Base-by-base conservation (phyloP, 1,284 basidiomycete species). In the Rhodotorula sp. region DNA sequence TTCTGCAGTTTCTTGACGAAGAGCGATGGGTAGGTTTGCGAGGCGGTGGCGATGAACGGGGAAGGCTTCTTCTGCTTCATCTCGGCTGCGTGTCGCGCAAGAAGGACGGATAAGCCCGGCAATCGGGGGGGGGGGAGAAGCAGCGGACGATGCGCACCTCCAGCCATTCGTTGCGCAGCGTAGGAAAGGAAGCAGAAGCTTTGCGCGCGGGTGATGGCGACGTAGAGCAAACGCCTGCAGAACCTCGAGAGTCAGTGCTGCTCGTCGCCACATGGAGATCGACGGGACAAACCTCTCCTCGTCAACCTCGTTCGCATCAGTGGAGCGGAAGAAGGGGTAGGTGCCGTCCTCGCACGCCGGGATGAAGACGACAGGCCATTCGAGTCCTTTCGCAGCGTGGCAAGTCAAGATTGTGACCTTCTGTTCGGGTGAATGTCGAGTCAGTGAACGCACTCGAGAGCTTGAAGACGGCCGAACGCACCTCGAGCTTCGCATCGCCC, bases 351-450 rank as follows among this genome's bases (percentile, higher is more conserved):
- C 62, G 52, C 53, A 62, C 20, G 87, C 85, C 52, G 88, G 88
- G n/a, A 92, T 81, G 72, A 92, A 87, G 1, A 92, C 89, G 8
- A 91, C 89, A 0, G 91, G 91, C 91, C 92, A 96, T 79, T 96
- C 92, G 10, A 95, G 83, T 0, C 92, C 92, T 80, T 96, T 96
- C 0, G 92, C 91, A 16, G 91, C 86, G 81, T 96, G 93, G 60
- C 91, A 91, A 1, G 92, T 95, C 0, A 89, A 86, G 54, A 95
- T 87, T 0, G 89, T 92, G 8, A 96, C 92, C 84, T 88, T 91
- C 87, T 69, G 58, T 48, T 28, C 7, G 30, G n/a, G 16, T 10
- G 16, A 13, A 30, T 4, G 3, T 16, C 10, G 40, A 44, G 26
- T 30, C 8, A 20, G 37, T n/a, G n/a, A 15, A 26, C 4, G 16